Evolutionary conservation across 2,329 filamentous ascomycete genomes (phyloP).

Genomic region (Sclerotinia subarctica): DNA sequence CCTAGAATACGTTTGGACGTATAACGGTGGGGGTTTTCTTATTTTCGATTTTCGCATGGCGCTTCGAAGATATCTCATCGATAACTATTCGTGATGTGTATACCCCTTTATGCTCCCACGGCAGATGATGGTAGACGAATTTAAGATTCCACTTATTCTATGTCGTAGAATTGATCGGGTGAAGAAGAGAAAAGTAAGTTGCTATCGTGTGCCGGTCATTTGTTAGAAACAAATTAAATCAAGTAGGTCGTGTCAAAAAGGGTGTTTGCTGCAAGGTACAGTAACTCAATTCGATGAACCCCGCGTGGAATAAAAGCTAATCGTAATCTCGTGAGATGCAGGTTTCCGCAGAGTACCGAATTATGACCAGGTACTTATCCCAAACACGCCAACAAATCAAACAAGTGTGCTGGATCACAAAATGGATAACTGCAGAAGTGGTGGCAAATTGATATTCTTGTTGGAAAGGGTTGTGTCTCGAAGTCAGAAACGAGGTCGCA

Average conservation of each 20-base stretch:
- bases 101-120: conserved; percentile 19
- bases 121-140: not conserved
- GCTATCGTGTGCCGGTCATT: conserved; percentile 33
- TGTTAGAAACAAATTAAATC: conserved; percentile 26
- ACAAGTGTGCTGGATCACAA: conserved; percentile 24
- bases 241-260: conserved; percentile 24
- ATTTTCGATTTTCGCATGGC: conserved; percentile 40
- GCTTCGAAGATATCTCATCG: conserved; percentile 41
- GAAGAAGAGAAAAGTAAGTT: conserved; percentile 23
- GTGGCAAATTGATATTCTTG: conserved; percentile 34
- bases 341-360: conserved; percentile 33
- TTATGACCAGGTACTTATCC: conserved; percentile 27
- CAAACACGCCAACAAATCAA: conserved; percentile 24
- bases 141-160: conserved; percentile 8
- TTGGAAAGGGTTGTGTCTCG: conserved; percentile 33
- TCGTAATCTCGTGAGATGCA: conserved; percentile 34
- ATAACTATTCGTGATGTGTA: conserved; percentile 54
- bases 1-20: conserved; percentile 32
- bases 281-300: conserved; percentile 23
- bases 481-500: conserved; percentile 26
- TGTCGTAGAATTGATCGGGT: conserved; percentile 20
- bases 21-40: conserved; percentile 36
- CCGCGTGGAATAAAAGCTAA: conserved; percentile 29
- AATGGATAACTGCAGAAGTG: conserved; percentile 31
- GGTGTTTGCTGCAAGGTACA: conserved; percentile 28